Evolutionary conservation across 106 monocot genomes (phyloP).

Genomic region (Phalaenopsis aphrodite): DNA sequence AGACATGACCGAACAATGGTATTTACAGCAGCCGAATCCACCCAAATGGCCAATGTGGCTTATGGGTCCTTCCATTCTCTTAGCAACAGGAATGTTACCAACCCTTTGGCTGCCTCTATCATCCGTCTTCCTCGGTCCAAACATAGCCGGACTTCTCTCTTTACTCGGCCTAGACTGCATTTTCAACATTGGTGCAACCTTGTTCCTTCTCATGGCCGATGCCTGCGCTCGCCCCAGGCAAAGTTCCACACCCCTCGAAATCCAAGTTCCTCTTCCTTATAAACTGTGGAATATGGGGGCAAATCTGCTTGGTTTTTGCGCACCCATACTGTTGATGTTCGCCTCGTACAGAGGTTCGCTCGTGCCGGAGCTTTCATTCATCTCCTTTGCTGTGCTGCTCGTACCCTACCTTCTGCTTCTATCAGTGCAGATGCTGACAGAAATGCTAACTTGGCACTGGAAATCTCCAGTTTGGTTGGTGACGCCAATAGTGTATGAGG

Average conservation of each 20-base stretch:
- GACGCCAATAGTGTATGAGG: conserved; percentile 79
- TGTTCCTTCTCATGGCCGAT: conserved; percentile 93
- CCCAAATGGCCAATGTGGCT: conserved; percentile 89
- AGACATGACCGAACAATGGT: conserved; percentile 29
- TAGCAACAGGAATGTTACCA: conserved; percentile 72
- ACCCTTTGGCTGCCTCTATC: conserved; percentile 84
- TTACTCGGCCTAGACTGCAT: conserved; percentile 85
- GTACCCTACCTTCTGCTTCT: conserved; percentile 77
- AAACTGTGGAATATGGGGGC: conserved; percentile 74
- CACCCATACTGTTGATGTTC: conserved; percentile 43
- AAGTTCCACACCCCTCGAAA: conserved; percentile 5
- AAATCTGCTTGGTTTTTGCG: conserved; percentile 49
- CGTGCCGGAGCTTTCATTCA: conserved; percentile 41
- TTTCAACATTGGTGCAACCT: conserved; percentile 86
- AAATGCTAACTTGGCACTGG: conserved; percentile 91
- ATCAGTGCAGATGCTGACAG: conserved; percentile 61
- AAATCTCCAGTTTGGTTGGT: conserved; percentile 91
- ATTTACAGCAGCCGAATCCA: conserved; percentile 11
- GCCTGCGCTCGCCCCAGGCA: conserved; percentile 46
- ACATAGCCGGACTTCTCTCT: conserved; percentile 72
- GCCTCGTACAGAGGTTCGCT: conserved; percentile 40
- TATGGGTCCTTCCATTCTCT: conserved; percentile 66
- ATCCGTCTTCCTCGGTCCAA: conserved; percentile 69
- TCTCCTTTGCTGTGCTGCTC: conserved; percentile 57
- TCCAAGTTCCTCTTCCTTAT: conserved; percentile 42